Percentiles rank a stretch among this genome's conserved stretches.
These are phyloP conservation scores for Apiospora sp. DNA, from an alignment of 2,329 filamentous ascomycete genomes.

Conservation along the genomic window DNA sequence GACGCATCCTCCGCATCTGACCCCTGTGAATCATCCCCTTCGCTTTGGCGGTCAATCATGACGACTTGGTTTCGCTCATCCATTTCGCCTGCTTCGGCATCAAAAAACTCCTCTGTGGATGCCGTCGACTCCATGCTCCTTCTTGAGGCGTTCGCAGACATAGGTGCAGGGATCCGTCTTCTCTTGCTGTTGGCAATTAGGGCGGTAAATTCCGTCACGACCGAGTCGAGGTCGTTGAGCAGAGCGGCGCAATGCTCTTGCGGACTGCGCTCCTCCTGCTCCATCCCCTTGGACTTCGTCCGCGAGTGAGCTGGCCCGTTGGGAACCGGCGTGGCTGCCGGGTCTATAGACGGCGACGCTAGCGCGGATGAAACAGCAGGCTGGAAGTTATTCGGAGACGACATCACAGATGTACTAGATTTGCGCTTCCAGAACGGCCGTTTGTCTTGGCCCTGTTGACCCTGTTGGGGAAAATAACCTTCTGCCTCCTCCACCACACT, in stretches of 20 bases:
- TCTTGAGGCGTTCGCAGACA: conserved; percentile 54
- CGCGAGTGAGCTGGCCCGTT: conserved; percentile 41
- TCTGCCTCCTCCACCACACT: conserved; percentile 56
- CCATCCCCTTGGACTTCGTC: conserved; percentile 46
- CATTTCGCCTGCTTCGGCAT: conserved; percentile 76
- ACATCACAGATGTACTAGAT: conserved; percentile 62
- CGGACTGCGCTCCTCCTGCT: conserved; percentile 69
- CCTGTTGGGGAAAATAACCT: conserved; percentile 58
- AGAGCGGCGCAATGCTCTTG: conserved; percentile 86
- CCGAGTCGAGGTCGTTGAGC: conserved; percentile 83
- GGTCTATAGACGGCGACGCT: conserved; percentile 37
- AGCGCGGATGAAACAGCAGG: conserved; percentile 31
- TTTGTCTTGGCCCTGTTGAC: conserved; percentile 59
- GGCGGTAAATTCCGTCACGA: conserved; percentile 81
- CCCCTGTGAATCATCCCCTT: conserved; percentile 69
- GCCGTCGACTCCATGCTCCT: conserved; percentile 82
- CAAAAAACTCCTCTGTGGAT: conserved; percentile 91
- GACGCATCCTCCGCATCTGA: conserved; percentile 65
- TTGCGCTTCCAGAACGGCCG: conserved; percentile 94
- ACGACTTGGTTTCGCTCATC: conserved; percentile 70
- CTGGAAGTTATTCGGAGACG: conserved; percentile 50
- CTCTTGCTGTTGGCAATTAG: conserved; percentile 83
- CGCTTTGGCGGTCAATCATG: conserved; percentile 74
- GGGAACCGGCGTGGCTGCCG: conserved; percentile 42
- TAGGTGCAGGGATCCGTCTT: conserved; percentile 66